Conservation (phyloP, 23 red algal species). For the Gracilaria caudata region DNA sequence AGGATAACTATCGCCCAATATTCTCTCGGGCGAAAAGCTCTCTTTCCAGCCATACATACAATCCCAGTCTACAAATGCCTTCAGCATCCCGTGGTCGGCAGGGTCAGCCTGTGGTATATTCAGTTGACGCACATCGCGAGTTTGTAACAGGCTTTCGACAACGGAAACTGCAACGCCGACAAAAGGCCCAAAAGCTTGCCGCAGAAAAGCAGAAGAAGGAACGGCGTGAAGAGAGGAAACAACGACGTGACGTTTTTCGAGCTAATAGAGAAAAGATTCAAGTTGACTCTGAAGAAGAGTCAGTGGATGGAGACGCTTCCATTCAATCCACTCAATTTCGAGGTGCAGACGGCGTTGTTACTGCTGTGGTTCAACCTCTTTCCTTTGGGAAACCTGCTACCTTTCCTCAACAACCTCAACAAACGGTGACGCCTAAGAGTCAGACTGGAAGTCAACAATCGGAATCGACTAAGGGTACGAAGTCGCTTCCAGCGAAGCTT, state of each 20-base stretch:
- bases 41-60: neutral
- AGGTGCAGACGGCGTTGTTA: constrained; percentile 46
- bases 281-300: constrained; percentile 29
- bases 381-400: constrained; percentile 12
- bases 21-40: too few relatives aligned
- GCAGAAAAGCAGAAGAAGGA: constrained; percentile 55
- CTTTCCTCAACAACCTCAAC: neutral
- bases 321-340: constrained; percentile 21
- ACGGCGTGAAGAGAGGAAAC: constrained; percentile 46
- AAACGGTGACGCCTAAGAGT: neutral
- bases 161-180: constrained; percentile 50
- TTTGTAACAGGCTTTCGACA: constrained; percentile 81
- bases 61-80: neutral
- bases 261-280: constrained; percentile 1
- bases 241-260: constrained; percentile 43
- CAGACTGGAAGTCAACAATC: neutral
- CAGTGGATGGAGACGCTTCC: neutral
- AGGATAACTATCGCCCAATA: neutral
- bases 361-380: constrained; percentile 51
- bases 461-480: neutral
- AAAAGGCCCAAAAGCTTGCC: constrained; percentile 29
- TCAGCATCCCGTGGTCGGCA: neutral
- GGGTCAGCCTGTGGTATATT: constrained; percentile 52
- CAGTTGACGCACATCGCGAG: constrained; percentile 69
- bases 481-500: neutral